Evolutionary conservation across 805 yeast species (phyloP).

Genomic region (Priceomyces carsonii): DNA sequence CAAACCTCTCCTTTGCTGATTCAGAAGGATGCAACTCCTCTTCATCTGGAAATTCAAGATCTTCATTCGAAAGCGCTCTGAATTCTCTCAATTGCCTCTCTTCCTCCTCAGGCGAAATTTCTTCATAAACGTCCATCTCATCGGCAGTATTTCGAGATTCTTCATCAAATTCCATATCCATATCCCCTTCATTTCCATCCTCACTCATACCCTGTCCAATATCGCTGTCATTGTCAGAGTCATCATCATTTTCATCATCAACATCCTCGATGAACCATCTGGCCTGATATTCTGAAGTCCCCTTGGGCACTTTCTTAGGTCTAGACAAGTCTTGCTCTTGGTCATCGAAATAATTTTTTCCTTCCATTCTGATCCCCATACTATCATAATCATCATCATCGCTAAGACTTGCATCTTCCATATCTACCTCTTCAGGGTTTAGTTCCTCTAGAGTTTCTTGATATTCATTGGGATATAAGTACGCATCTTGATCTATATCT

Average conservation of each 20-base stretch:
- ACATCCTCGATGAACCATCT: conserved; percentile 70
- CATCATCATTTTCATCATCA: conserved; percentile 47
- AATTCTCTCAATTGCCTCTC: conserved; percentile 69
- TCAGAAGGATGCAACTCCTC: conserved; percentile 77
- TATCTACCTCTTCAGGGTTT: conserved; percentile 53
- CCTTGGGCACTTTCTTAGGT: conserved; percentile 56
- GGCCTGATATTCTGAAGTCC: conserved; percentile 76
- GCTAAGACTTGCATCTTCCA: conserved; percentile 40
- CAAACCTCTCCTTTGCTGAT: conserved; percentile 72
- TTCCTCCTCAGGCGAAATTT: conserved; percentile 80
- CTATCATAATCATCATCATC: conserved; percentile 28
- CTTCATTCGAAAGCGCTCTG: conserved; percentile 74
- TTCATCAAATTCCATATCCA: conserved; percentile 16
- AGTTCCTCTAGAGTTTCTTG: conserved; percentile 63
- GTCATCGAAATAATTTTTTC: conserved; percentile 49
- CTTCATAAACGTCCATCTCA: conserved; percentile 62
- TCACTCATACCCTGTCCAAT: conserved; percentile 17
- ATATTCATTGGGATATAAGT: conserved; percentile 31
- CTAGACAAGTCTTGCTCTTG: conserved; percentile 19
- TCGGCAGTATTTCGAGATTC: conserved; percentile 45
- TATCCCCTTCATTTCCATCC: conserved; percentile 24
- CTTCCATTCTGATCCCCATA: conserved; percentile 57
- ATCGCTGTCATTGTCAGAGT: conserved; percentile 33
- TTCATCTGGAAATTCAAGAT: conserved; percentile 94
- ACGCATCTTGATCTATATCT: conserved; percentile 24